Evolutionary conservation across 129 eudicot genomes (phyloP), one percentile per base, ranked within the genome.

Genomic region (Scalesia atractyloides): DNA sequence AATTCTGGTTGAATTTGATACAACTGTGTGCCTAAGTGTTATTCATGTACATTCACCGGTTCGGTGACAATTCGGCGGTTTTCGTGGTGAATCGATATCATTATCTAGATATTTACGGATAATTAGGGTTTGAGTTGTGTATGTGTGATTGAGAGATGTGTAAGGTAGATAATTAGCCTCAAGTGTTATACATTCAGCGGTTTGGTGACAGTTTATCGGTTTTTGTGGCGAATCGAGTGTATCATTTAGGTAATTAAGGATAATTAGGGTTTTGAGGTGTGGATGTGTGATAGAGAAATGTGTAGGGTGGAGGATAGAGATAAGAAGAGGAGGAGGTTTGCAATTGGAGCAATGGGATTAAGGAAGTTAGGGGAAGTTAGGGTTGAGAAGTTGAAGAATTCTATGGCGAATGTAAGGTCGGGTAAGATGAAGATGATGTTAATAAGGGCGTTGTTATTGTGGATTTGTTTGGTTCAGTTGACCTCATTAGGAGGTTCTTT

Each of bases 391-490:
- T 33, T 87, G 22, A 89, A 73, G 76, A 70, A 75, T 46, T 75
- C 83, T 6, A 63, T 62, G 72, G 76, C 34, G 79, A 83, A 77
- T 26, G 84, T 88, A 1, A 73, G 86, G 81, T 86, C 96, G 33
- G 56, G 80, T 5, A 86, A 76, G 18, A 86, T 87, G 96, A 94
- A 90, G 91, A 66, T 87, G 50, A 81, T 96, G 98, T 79, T 88
- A 52, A 86, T 94, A 51, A 82, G 96, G 73, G 98, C 91, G 8
- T 68, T 94, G 70, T 77, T 94, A 81, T 70, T 94, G 50, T 90
- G 98, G 98, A 94, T 96, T 79, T 90, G 97, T 62, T 64, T 90
- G 52, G 88, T 90, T 85, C 97, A 94, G 84, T 73, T 94, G 69
- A 84, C 88, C 1, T 80, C 92, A 59, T 76, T 87, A 78, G 89